Base-by-base conservation (phyloP, 1,284 basidiomycete species). In the Cryptococcus jaspeensis region DNA sequence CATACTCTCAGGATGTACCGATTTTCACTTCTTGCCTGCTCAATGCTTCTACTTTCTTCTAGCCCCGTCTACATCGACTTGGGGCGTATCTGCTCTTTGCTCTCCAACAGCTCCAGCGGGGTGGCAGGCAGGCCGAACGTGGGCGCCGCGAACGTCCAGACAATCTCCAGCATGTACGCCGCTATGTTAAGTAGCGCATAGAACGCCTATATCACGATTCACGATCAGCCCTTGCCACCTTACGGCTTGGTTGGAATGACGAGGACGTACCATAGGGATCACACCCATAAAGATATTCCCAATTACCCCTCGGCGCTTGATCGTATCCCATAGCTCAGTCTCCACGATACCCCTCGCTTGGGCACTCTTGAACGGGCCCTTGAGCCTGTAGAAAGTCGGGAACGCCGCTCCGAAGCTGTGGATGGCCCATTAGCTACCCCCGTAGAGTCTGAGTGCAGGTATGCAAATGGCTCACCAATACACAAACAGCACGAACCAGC, bases 201-300 rank as follows among this genome's bases (percentile, higher is more conserved):
- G 58, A 81, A 81, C 5, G 57, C 55, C 68, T 70, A 46, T 18
- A 12, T 48, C 6, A 4, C 22, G 5, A 20, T n/a, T n/a, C n/a
- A n/a, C n/a, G 32, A 25, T 12, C 23, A n/a, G 25, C 41, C 15
- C 22, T 20, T 45, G 5, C 12, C 13, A 42, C 36, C 46, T 39
- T 40, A 43, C 15, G 7, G 37, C 3, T 13, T 18, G 18, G 15
- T 3, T 37, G 32, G 18, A 13, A 22, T 2, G 37, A 25, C 15
- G 25, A 18, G 11, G 15, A 63, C 68, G 56, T 6, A 79, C 64
- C 81, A 84, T 84, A 0, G 83, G 83, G 20, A 85, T 80, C 13
- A 84, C 65, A 4, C 84, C 85, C 85, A 87, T 86, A 51, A 83
- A 71, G 4, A 86, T 56, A 65, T 87, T 87, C 0, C 85, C 85